Percentiles rank a stretch among this genome's conserved stretches.
These are phyloP conservation scores for Bacidia gigantensis DNA, from an alignment of 495 filamentous ascomycete species.

Conservation along the genomic window DNA sequence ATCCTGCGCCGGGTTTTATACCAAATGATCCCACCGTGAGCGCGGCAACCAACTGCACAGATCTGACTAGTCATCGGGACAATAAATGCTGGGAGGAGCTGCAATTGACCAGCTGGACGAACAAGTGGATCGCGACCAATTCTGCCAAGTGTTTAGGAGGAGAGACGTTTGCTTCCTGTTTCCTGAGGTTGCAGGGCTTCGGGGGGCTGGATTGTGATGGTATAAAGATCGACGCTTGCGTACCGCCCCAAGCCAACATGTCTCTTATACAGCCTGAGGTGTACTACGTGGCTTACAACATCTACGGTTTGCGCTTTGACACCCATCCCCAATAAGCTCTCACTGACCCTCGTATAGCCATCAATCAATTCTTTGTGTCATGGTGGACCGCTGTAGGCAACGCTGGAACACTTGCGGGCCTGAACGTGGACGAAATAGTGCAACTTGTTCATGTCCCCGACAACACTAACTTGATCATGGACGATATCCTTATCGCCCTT, in stretches of 20 bases:
- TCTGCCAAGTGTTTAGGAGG: not conserved
- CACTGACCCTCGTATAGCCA: not conserved
- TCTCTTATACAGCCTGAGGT: slow-evolving; percentile 2
- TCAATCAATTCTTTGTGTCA: slow-evolving; percentile 16
- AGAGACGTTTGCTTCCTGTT: slow-evolving; percentile 12
- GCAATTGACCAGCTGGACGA: slow-evolving; percentile 8
- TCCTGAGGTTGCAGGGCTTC: slow-evolving; percentile 11
- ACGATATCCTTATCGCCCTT: slow-evolving; percentile 11
- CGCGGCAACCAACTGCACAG: not conserved
- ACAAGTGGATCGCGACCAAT: slow-evolving; percentile 5
- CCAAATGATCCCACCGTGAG: not conserved
- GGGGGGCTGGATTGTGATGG: slow-evolving; percentile 13
- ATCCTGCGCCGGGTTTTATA: slow-evolving; percentile 5
- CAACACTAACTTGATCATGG: slow-evolving; percentile 6
- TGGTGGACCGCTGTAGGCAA: slow-evolving; percentile 14
- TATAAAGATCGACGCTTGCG: slow-evolving; percentile 12
- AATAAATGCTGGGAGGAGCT: slow-evolving; percentile 15
- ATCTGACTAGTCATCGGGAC: slow-evolving; percentile 9
- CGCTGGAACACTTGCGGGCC: slow-evolving; percentile 4
- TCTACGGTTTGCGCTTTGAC: slow-evolving; percentile 7
- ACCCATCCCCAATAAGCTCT: not conserved
- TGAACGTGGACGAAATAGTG: slow-evolving; percentile 12
- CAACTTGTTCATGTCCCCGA: slow-evolving; percentile 8
- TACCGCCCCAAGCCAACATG: slow-evolving; percentile 9
- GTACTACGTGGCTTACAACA: slow-evolving; percentile 16